Evolutionary conservation across 768 basidiomycete genomes (phyloP).

Genomic region (Lyophyllum shimeji): DNA sequence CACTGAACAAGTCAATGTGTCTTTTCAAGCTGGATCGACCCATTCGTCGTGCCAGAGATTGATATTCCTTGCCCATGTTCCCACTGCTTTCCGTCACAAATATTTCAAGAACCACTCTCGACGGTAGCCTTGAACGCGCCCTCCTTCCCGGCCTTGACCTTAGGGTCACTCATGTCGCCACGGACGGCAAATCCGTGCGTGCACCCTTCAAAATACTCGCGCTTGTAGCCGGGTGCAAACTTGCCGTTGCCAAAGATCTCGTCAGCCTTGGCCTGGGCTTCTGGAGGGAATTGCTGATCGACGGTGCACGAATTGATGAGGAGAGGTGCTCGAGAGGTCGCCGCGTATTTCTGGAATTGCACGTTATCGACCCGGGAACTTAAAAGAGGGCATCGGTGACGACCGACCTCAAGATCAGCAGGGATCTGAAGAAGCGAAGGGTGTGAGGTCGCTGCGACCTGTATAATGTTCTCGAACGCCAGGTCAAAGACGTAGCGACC

Average conservation of each 20-base stretch:
- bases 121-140: conserved; percentile 52
- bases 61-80: no score
- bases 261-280: conserved; percentile 45
- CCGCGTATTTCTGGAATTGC: conserved; percentile 47
- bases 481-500: conserved; percentile 62
- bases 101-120: conserved; percentile 38
- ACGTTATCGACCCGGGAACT: background rate
- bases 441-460: conserved; percentile 52
- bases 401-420: conserved; percentile 57
- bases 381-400: background rate
- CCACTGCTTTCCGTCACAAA: conserved; percentile 22
- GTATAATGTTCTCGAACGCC: conserved; percentile 52
- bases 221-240: conserved; percentile 49
- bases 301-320: conserved; percentile 52
- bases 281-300: conserved; percentile 51
- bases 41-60: no score
- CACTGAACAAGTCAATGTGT: no score
- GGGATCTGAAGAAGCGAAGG: conserved; percentile 63
- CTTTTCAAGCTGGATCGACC: no score
- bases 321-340: conserved; percentile 43
- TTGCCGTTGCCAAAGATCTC: conserved; percentile 46
- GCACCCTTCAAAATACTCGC: conserved; percentile 33
- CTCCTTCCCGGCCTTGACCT: conserved; percentile 55
- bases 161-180: conserved; percentile 37
- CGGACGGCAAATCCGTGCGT: conserved; percentile 43